Evolutionary conservation across 163 green algal species (phyloP).

Genomic region (Chloromonas sp.): DNA sequence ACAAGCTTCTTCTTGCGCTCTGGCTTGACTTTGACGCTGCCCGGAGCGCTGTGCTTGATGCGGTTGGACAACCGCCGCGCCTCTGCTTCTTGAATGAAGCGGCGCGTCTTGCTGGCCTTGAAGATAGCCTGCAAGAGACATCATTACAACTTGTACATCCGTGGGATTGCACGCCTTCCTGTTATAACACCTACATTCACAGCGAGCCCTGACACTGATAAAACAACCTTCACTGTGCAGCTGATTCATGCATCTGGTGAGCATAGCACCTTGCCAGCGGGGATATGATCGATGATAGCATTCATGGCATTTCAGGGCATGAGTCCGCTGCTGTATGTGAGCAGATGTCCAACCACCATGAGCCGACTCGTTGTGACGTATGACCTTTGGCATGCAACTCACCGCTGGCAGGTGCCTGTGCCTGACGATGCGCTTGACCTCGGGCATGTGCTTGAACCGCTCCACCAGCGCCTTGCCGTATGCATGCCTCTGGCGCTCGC

Average conservation of each 20-base stretch:
- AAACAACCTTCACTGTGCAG: neutral
- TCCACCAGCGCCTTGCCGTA: conserved; percentile 88
- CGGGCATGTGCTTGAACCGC: conserved; percentile 92
- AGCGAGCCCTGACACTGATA: neutral
- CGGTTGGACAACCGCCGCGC: conserved; percentile 60
- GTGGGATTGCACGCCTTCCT: neutral
- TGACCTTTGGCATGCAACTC: neutral
- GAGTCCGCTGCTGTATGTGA: too few relatives aligned
- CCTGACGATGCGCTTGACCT: conserved; percentile 82
- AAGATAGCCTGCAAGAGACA: conserved; percentile 6
- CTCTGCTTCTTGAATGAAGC: conserved; percentile 69
- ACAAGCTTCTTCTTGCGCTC: conserved; percentile 89
- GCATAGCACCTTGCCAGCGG: neutral
- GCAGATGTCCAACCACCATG: too few relatives aligned
- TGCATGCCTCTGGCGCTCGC: conserved; percentile 76
- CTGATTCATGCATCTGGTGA: neutral
- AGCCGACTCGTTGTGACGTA: too few relatives aligned
- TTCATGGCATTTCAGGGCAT: too few relatives aligned
- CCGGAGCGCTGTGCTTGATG: conserved; percentile 75
- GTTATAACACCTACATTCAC: neutral
- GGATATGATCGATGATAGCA: neutral
- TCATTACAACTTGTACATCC: neutral
- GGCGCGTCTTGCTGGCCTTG: conserved; percentile 60
- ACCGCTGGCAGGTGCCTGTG: conserved; percentile 74
- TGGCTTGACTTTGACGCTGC: conserved; percentile 65